Percentiles rank a stretch among this genome's conserved stretches.
These are phyloP conservation scores for Venustampulla echinocandica DNA, from an alignment of 495 filamentous ascomycete genomes.

Conservation along the genomic window DNA sequence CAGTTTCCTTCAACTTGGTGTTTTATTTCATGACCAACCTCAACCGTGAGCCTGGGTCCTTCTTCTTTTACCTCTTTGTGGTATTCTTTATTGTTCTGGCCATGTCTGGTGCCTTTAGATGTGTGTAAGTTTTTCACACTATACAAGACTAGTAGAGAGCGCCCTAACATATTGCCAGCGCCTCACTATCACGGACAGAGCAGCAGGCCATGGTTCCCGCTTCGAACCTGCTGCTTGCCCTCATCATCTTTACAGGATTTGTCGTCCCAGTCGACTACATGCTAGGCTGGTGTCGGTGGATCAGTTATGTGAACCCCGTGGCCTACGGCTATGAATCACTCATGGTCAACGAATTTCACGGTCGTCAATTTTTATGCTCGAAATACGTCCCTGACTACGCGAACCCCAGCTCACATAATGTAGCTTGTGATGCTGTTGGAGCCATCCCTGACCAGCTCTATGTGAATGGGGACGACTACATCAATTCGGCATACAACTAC, in stretches of 20 bases:
- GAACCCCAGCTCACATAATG: slow-evolving; percentile 22
- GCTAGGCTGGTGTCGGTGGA: slow-evolving; percentile 76
- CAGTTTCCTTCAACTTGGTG: slow-evolving; percentile 60
- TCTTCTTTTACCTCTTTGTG: slow-evolving; percentile 59
- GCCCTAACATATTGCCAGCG: slow-evolving; percentile 36
- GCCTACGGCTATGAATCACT: slow-evolving; percentile 77
- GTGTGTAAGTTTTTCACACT: slow-evolving; percentile 45
- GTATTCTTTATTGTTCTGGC: slow-evolving; percentile 58
- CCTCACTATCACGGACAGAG: slow-evolving; percentile 52
- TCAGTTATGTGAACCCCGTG: slow-evolving; percentile 77
- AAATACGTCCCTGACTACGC: slow-evolving; percentile 40
- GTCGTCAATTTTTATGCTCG: slow-evolving; percentile 53
- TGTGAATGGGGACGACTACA: slow-evolving; percentile 26
- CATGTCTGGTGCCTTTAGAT: slow-evolving; percentile 69
- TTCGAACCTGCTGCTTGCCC: slow-evolving; percentile 57
- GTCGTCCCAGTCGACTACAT: slow-evolving; percentile 63
- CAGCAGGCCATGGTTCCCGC: slow-evolving; percentile 59
- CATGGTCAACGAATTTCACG: slow-evolving; percentile 81
- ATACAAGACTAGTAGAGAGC: slow-evolving; percentile 68
- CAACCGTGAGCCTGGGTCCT: slow-evolving; percentile 58
- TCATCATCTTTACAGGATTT: slow-evolving; percentile 75
- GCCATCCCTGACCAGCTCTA: slow-evolving; percentile 11
- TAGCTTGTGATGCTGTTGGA: slow-evolving; percentile 35
- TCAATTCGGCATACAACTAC: slow-evolving; percentile 40
- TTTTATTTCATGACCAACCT: slow-evolving; percentile 72